A percentile compares a stretch with the other conserved stretches of the same genome.
phyloP scores from a whole-genome alignment of 2,329 filamentous ascomycete species.

The Ophiostoma angusticollis region DNA sequence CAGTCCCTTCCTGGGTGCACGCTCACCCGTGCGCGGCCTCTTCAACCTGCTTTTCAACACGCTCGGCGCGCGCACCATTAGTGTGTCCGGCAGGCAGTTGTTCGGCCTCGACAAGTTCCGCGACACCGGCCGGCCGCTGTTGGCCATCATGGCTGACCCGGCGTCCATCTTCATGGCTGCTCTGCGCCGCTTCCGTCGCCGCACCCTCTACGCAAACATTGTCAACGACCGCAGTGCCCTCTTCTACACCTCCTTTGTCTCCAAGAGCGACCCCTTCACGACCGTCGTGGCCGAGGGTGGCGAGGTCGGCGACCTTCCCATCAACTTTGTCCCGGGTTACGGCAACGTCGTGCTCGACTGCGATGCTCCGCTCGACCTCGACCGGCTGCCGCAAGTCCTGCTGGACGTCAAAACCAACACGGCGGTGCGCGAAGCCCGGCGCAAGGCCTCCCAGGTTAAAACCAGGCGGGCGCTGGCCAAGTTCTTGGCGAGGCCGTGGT shows the following conservation, averaged over 20 bases:
- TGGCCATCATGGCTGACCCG: constrained; percentile 70
- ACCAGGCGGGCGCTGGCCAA: constrained; percentile 5
- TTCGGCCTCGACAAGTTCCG: constrained; percentile 81
- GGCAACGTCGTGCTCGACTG: constrained; percentile 64
- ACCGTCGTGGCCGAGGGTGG: constrained; percentile 5
- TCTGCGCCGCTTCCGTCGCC: constrained; percentile 61
- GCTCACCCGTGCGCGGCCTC: constrained; percentile 52
- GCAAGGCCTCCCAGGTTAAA: not conserved
- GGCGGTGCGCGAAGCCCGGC: constrained; percentile 2
- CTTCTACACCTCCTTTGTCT: constrained; percentile 72
- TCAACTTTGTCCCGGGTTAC: constrained; percentile 64
- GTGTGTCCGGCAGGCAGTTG: constrained; percentile 71
- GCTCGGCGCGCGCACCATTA: constrained; percentile 69
- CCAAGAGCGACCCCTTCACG: constrained; percentile 63
- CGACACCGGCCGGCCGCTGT: constrained; percentile 65
- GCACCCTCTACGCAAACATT: constrained; percentile 73
- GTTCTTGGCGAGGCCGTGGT: constrained; percentile 9
- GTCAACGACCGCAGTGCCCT: constrained; percentile 72
- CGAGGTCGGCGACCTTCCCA: constrained; percentile 50
- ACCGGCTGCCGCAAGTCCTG: not conserved
- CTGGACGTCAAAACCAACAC: not conserved
- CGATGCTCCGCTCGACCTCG: constrained; percentile 36
- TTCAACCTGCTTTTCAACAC: constrained; percentile 64
- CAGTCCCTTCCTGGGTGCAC: constrained; percentile 67
- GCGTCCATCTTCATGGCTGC: constrained; percentile 76